Base-by-base conservation (phyloP, 2,329 filamentous ascomycete species). In the Geosmithia morbida region DNA sequence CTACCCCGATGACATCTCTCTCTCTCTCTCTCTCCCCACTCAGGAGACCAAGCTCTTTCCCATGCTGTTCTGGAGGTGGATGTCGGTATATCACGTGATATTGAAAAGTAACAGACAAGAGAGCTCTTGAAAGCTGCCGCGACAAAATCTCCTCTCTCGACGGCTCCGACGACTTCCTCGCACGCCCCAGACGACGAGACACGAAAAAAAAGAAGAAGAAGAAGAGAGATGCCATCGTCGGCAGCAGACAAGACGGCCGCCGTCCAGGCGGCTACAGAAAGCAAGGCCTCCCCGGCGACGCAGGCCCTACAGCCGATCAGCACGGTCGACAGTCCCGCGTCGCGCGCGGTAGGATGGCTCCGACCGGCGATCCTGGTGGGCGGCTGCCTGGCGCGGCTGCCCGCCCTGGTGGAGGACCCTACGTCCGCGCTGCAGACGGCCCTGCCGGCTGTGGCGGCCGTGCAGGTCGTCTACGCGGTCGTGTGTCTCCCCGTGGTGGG, bases 321-420 rank as follows among this genome's bases (percentile, higher is more conserved):
- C 22, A 59, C 64, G 33, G 54, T 67, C 46, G 56, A 64, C 48
- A 64, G 59, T 33, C 57, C 64, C 16, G 52, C 60, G 43, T 66
- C 69, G 10, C 59, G 66, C 49, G 59, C 74, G 19, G 74, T 83
- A 57, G 77, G 81, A 13, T 72, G 86, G 56, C 62, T 79, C 18
- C 85, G 94, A 54, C 82, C 85, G 0, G 63, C 74, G 22, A 63
- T 87, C 11, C 70, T 94, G 29, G 71, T 86, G 29, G 73, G 72
- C 10, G 64, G 83, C 37, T 81, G 83, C 58, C 71, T 74, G 43
- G 58, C 76, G 52, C 75, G 75, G 40, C 90, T 94, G 63, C 60
- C 66, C 37, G 66, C 72, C 17, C 70, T 94, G 22, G 83, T 94
- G 26, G 68, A 71, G 16, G 76, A 89, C 53, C 86, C 88, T 1